Evolutionary conservation across 2,329 filamentous ascomycete genomes (phyloP).

Genomic region (Incumbomyces lentus): DNA sequence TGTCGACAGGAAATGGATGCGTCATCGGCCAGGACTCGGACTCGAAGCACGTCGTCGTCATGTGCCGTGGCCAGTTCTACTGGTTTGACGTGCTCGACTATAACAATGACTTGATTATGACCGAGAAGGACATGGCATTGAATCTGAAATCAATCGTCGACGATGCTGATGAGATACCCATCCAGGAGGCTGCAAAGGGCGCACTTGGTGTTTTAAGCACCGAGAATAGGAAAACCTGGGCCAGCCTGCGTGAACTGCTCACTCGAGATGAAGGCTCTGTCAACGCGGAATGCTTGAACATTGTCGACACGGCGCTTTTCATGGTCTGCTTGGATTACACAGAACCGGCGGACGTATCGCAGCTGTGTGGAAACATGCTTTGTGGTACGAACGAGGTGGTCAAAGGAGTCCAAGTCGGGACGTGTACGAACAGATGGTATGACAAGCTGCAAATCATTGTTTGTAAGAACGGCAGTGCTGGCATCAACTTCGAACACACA

Average conservation of each 20-base stretch:
- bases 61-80: conserved; percentile 93
- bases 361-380: conserved; percentile 96
- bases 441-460: conserved; percentile 99
- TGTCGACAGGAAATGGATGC: conserved; percentile 89
- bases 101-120: conserved; percentile 94
- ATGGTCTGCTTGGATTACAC: conserved; percentile 87
- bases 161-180: conserved; percentile 78
- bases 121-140: conserved; percentile 80
- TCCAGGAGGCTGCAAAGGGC: conserved; percentile 90
- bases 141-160: conserved; percentile 89
- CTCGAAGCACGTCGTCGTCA: conserved; percentile 86
- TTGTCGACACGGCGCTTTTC: conserved; percentile 89
- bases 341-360: conserved; percentile 67
- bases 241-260: conserved; percentile 75
- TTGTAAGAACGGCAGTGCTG: conserved; percentile 94
- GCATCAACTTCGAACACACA: conserved; percentile 98
- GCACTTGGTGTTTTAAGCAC: conserved; percentile 89
- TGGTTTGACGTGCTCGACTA: conserved; percentile 97
- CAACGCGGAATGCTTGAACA: conserved; percentile 90
- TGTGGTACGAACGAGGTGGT: conserved; percentile 89
- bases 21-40: conserved; percentile 89
- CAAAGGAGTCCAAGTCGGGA: conserved; percentile 88
- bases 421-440: conserved; percentile 97
- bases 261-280: conserved; percentile 80
- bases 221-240: conserved; percentile 95